Base-by-base conservation (phyloP, 345 rosid genomes). In the Pelargonium nanum region DNA sequence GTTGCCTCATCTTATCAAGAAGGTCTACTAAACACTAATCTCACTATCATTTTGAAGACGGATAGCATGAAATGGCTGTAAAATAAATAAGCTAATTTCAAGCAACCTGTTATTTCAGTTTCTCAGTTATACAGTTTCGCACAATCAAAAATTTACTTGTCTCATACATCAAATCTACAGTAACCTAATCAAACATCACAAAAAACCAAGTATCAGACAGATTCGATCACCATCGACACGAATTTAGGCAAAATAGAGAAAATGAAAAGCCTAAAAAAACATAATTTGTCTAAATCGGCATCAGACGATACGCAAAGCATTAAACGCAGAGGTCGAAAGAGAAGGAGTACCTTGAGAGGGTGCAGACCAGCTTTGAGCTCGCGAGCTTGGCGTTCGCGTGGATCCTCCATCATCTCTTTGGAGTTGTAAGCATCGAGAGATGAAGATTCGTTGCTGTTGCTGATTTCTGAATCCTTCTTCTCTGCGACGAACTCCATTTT, bases 301-400 rank as follows among this genome's bases (percentile, higher is more conserved):
- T 40, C 48, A 40, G 15, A 40, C 2, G 34, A 26, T 0, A 16
- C 32, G 4, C 25, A 13, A 8, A 0, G 26, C 48, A 53, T 16
- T 17, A 51, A n/a, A 13, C 1, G 59, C 50, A 0, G 12, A 6
- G 24, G 22, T 55, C 26, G 22, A 9, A 8, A 2, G 45, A 59
- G 55, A 2, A 60, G 44, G 60, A 57, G 59, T 44, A 91, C 97
- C 97, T 85, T 85, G 56, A 93, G 94, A 70, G 99, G 94, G 70
- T 93, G 97, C 28, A 87, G 72, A 34, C 91, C 80, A 69, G 85
- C 86, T 67, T 92, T 89, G 72, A 84, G 90, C 19, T 87, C 96
- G 40, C 81, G 89, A 44, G 88, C 79, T 26, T 76, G 80, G 73
- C 90, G 87, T 70, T 91, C 90, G 63, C 85, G 84, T 55, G 57